Evolutionary conservation across 2,329 filamentous ascomycete species (phyloP), one percentile per base, ranked within the genome.

Genomic region (Paramyrothecium sp.): DNA sequence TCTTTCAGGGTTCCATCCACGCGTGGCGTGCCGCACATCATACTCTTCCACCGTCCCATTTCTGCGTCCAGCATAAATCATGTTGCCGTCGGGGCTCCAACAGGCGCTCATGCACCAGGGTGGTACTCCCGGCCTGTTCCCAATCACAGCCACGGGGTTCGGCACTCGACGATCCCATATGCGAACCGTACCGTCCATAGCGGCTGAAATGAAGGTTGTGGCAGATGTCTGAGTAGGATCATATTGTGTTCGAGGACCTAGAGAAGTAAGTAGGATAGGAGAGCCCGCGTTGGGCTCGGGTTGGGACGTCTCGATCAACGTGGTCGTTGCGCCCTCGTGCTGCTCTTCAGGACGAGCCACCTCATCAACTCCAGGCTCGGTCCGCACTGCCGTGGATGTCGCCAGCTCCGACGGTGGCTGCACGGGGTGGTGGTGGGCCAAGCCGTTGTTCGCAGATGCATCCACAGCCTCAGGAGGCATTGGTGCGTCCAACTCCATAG

Each of bases 41-140:
- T 90, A 99, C 73, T 99, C 95, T 65, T 99, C 95, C 0, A 99
- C 95, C 0, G 92, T 96, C 54, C 92, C 85, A 72, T 98, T 98
- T 57, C 95, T 83, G 26, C 95, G 82, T 1, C 95, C 95, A 0
- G 90, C 93, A 74, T 97, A 99, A 66, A 99, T 93, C 73, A 86
- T 92, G 74, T 98, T 98, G 16, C 95, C 95, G 70, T 97, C 91
- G 0, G 92, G 92, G 55, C 90, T 94, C 95, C 95, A 99, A 76
- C 92, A 97, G 1, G 92, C 92, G 63, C 91, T 93, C 87, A 97
- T 97, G 73, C 94, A 98, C 94, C 94, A 99, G 0, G 94, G 95
- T 1, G 95, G 94, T 1, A 92, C 90, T 19, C 87, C 87, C 12
- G 86, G 84, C 12, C 87, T 81, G 19, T 90, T 91, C 1, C 82